Evolutionary conservation across 371 early-diverging fungal genomes (phyloP).

Genomic region (Syncephalastrum contaminatum): DNA sequence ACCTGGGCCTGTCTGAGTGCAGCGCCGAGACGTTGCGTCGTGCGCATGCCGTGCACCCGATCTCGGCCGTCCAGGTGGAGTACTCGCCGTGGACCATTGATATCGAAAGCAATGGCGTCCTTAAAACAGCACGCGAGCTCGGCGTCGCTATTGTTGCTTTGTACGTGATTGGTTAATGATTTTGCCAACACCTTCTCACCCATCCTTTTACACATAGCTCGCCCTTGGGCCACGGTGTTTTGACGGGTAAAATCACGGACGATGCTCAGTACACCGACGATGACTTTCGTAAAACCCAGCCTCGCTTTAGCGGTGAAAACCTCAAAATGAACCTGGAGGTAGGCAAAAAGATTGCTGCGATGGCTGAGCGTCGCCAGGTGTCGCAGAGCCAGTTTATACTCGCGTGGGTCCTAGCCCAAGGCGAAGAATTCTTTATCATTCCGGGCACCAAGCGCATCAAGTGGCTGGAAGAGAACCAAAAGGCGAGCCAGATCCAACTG

Average conservation of each 20-base stretch:
- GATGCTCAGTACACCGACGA: constrained; percentile 17
- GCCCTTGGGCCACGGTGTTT: constrained; percentile 61
- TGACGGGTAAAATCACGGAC: constrained; percentile 55
- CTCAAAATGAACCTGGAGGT: constrained; percentile 53
- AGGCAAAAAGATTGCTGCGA: constrained; percentile 37
- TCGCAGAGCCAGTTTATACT: constrained; percentile 44
- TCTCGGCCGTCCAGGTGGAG: constrained; percentile 57
- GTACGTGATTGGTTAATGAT: constrained; percentile 32
- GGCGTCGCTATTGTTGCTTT: constrained; percentile 61
- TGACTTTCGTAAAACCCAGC: constrained; percentile 46
- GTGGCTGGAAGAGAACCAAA: constrained; percentile 54
- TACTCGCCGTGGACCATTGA: constrained; percentile 54
- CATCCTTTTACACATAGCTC: constrained; percentile 13
- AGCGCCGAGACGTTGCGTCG: constrained; percentile 50
- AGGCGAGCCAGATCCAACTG: constrained; percentile 32
- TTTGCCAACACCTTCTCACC: background rate
- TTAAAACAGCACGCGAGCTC: constrained; percentile 54
- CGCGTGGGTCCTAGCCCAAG: constrained; percentile 60
- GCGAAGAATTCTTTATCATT: constrained; percentile 42
- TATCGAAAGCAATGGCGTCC: constrained; percentile 50
- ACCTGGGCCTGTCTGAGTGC: constrained; percentile 62
- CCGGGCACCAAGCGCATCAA: constrained; percentile 55
- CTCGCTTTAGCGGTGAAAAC: constrained; percentile 51
- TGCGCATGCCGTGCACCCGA: constrained; percentile 65
- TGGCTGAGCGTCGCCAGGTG: constrained; percentile 36